Base-by-base conservation (phyloP, 192 early-diverging fungal genomes). In the Haplosporangium gracile region DNA sequence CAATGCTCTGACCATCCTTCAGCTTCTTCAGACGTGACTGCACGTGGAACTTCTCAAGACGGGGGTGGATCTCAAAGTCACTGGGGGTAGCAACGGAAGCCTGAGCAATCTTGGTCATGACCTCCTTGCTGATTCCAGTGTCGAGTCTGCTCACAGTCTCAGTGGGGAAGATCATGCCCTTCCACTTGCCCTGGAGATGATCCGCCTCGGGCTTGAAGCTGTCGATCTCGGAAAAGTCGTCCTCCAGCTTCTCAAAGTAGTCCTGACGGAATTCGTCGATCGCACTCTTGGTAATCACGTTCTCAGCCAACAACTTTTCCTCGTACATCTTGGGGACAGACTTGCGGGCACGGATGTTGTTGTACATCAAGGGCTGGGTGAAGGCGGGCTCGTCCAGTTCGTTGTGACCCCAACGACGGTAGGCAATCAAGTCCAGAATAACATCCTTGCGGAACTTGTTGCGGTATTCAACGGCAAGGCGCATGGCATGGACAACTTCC, bases 331-430 rank as follows among this genome's bases (percentile, higher is more conserved):
- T 92, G 24, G 97, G 96, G 18, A 99, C 96, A 68, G 95, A 96
- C 69, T 93, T 93, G 63, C 96, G 94, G 0, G 92, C 84, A 43
- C 98, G 92, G 80, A 99, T 99, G 70, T 95, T 97, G 77, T 95
- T 94, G 92, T 99, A 99, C 98, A 99, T 99, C 57, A 93, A 85
- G 8, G 98, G 98, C 85, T 99, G 98, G 0, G 98, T 99, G 87
- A 97, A 98, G 68, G 95, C 96, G 32, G 98, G 98, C 90, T 99
- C 98, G 77, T 99, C 98, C 18, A 99, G 90, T 84, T 99, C 98
- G 80, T 99, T 99, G 90, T 99, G 98, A 10, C 98, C 98, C 97
- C 97, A 97, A 68, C 97, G 94, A 70, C 98, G 95, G 91, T 98
- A 99, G 26, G 95, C 95, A 88, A 98, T 96, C 88, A 99, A 75